Evolutionary conservation across 2,329 filamentous ascomycete species (phyloP).

Genomic region (Microthyrium microscopicum): DNA sequence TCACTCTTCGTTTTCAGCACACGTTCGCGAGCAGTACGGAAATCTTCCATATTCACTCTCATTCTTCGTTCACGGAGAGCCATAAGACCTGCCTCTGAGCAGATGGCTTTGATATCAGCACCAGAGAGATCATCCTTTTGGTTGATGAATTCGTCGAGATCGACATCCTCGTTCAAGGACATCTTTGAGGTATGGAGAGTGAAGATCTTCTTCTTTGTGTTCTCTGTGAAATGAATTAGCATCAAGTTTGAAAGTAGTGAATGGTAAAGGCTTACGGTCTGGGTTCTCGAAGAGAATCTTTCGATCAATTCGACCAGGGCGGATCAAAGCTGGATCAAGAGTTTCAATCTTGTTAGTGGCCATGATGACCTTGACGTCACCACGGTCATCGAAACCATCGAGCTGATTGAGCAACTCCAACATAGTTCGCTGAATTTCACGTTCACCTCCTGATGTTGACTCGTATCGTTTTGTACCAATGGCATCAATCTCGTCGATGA

Average conservation of each 20-base stretch:
- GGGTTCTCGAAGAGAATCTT: constrained; percentile 77
- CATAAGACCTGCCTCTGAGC: constrained; percentile 89
- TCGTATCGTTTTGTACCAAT: constrained; percentile 99
- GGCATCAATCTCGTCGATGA: constrained; percentile 98
- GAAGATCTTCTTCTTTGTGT: constrained; percentile 96
- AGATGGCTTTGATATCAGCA: constrained; percentile 98
- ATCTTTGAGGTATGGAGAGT: constrained; percentile 97
- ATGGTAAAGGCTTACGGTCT: constrained; percentile 41
- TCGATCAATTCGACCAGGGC: constrained; percentile 92
- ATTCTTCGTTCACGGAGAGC: constrained; percentile 88
- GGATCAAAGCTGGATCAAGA: constrained; percentile 86
- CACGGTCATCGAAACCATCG: constrained; percentile 95
- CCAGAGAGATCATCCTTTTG: constrained; percentile 96
- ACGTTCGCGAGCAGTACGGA: constrained; percentile 77
- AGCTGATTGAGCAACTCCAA: constrained; percentile 95
- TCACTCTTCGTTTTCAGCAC: constrained; percentile 98
- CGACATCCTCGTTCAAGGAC: constrained; percentile 91
- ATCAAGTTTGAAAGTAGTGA: background rate
- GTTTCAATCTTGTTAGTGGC: constrained; percentile 99
- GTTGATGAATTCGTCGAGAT: constrained; percentile 93
- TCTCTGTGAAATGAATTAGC: constrained; percentile 56
- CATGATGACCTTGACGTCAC: constrained; percentile 99
- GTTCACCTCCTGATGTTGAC: constrained; percentile 88
- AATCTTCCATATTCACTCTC: constrained; percentile 98
- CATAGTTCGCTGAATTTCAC: constrained; percentile 97